These are phyloP conservation scores for Ustilaginoidea virens DNA, from an alignment of 2,329 filamentous ascomycete genomes.

Conservation along the genomic window DNA sequence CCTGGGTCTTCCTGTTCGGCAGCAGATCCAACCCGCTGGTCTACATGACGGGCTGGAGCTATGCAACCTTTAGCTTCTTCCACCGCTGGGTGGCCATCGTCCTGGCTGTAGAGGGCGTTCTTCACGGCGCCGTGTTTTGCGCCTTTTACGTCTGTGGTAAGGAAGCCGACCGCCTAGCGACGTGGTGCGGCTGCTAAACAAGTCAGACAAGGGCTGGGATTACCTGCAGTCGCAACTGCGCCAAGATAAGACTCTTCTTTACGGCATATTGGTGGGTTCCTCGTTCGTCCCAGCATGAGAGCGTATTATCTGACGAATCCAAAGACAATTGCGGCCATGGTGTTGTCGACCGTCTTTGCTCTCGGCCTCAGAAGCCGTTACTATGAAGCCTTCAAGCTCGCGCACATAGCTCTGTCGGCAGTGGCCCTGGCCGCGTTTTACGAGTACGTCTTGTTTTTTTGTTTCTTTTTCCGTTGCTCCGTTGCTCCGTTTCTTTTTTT, in stretches of 20 bases:
- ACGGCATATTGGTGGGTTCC: conserved; percentile 5
- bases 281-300: too few relatives aligned
- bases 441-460: too few relatives aligned
- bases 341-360: background rate
- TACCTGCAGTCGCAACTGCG: conserved; percentile 3
- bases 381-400: conserved; percentile 28
- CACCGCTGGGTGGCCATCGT: conserved; percentile 46
- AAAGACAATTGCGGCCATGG: too few relatives aligned
- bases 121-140: conserved; percentile 24
- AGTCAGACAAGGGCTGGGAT: conserved; percentile 7
- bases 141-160: conserved; percentile 8
- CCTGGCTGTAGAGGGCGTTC: conserved; percentile 38
- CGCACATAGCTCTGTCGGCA: conserved; percentile 30
- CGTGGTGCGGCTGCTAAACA: too few relatives aligned
- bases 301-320: too few relatives aligned
- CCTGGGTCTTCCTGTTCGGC: conserved; percentile 45
- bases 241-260: conserved; percentile 2
- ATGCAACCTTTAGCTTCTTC: conserved; percentile 44
- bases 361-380: background rate
- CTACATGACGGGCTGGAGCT: conserved; percentile 49
- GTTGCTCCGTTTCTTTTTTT: too few relatives aligned
- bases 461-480: too few relatives aligned
- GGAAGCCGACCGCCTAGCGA: too few relatives aligned
- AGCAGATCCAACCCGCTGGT: conserved; percentile 46
- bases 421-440: conserved; percentile 28